phyloP scores from a whole-genome alignment of 2,329 filamentous ascomycete genomes.

The Aspergillus pseudoviridinutans region DNA sequence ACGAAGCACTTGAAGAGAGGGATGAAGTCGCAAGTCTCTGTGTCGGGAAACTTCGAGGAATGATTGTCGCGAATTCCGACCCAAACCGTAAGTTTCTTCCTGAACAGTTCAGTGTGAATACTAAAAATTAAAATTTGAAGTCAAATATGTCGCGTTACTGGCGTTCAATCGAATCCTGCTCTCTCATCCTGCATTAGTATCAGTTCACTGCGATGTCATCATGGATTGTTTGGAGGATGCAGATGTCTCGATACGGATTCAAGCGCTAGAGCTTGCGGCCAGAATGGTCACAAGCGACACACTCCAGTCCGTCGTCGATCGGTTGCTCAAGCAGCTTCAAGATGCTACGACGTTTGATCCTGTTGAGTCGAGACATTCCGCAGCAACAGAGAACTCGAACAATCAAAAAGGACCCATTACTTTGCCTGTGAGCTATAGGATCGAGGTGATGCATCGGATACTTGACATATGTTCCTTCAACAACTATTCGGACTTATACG shows the following conservation, averaged over 20 bases:
- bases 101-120: neutral
- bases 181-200: constrained; percentile 83
- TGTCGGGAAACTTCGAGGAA: constrained; percentile 86
- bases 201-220: constrained; percentile 92
- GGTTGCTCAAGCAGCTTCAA: constrained; percentile 76
- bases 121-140: constrained; percentile 44
- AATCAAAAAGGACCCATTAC: neutral
- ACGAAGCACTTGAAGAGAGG: constrained; percentile 72
- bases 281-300: constrained; percentile 92
- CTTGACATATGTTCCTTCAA: constrained; percentile 84
- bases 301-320: constrained; percentile 75
- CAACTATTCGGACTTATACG: constrained; percentile 78
- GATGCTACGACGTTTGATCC: constrained; percentile 29
- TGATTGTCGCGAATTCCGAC: constrained; percentile 90
- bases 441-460: constrained; percentile 77
- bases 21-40: constrained; percentile 92
- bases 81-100: constrained; percentile 68
- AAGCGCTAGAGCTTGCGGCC: constrained; percentile 85
- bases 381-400: neutral
- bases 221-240: constrained; percentile 92
- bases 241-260: constrained; percentile 91
- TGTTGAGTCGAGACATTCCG: constrained; percentile 3
- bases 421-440: constrained; percentile 79
- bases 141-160: constrained; percentile 94
- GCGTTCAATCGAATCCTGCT: constrained; percentile 93